A percentile compares a stretch with the other conserved stretches of the same genome.
Evolutionary conservation across 306 rosid species (phyloP).

Genomic region (Prunus padus): DNA sequence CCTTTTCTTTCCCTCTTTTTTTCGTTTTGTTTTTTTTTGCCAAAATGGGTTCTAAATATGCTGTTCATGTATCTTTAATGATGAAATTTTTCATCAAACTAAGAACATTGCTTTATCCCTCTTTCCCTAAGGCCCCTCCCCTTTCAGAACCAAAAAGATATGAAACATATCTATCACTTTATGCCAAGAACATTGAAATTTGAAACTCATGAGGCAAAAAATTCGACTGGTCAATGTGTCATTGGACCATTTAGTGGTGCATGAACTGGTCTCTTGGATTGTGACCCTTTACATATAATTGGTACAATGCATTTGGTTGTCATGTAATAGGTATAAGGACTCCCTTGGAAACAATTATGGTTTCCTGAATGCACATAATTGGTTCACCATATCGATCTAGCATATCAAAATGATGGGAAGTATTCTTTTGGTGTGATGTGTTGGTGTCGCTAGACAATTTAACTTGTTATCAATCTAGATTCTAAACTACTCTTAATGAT

Average conservation of each 20-base stretch:
- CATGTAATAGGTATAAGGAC: too few species aligned
- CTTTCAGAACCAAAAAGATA: slow-evolving; percentile 21
- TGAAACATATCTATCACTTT: slow-evolving; percentile 24
- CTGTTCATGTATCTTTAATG: not conserved
- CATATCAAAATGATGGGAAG: not conserved
- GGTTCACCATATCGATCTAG: not conserved
- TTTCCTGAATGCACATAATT: too few species aligned
- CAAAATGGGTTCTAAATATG: not conserved
- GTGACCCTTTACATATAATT: not conserved
- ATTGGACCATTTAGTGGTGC: slow-evolving; percentile 6
- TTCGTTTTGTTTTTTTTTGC: not conserved
- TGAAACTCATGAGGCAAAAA: slow-evolving; percentile 19
- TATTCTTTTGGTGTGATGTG: not conserved
- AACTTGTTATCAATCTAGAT: not conserved
- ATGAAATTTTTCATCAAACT: slow-evolving; percentile 25
- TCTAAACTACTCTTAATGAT: not conserved
- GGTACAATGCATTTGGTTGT: not conserved
- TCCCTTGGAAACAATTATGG: too few species aligned
- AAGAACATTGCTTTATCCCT: not conserved
- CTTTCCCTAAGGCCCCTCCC: slow-evolving; percentile 18
- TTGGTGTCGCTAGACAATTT: not conserved
- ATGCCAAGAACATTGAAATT: slow-evolving; percentile 32
- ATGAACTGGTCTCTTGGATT: slow-evolving; percentile 5
- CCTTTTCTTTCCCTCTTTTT: not conserved
- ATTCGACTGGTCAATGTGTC: slow-evolving; percentile 13